Evolutionary conservation across 345 rosid species (phyloP), one percentile per base, ranked within the genome.

Genomic region (Dimocarpus longan): DNA sequence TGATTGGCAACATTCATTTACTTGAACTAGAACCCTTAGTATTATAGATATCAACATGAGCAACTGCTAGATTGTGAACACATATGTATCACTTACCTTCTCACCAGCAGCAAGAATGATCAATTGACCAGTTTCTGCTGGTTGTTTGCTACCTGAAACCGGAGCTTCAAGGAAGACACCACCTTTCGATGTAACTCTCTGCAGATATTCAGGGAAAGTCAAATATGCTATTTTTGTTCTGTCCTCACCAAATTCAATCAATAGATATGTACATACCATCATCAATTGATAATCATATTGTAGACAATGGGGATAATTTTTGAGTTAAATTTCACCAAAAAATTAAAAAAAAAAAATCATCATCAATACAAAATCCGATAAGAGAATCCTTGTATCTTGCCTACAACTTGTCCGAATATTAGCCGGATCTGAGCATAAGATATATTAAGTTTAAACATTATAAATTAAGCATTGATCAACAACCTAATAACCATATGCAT

Each of bases 101-200:
- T 93, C 97, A 42, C 98, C 98, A 80, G 99, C 99, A 72, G 97
- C 93, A 71, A 96, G 95, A 70, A 94, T 96, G 60, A 96, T 88
- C 3, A 96, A 89, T 81, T 96, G 97, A 50, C 97, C 99, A 85
- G 92, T 92, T 92, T 96, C 99, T 5, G 99, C 99, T 21, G 98
- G 98, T 79, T 96, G 91, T 84, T 94, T 93, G 84, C 99, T 93
- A 73, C 98, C 98, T 0, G 99, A 94, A 82, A 96, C 99, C 0
- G 99, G 99, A 63, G 94, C 99, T 87, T 96, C 98, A 28, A 96
- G 88, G 80, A 91, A 96, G 62, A 83, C 78, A 75, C 92, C 97
- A 46, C 97, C 98, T 77, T 90, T 96, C 15, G 93, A 83, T 13
- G 87, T 87, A 52, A 94, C 87, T 73, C 91, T 98, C 99, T 93